phyloP scores from a whole-genome alignment of 371 early-diverging fungal species.

The Zychaea mexicana region DNA sequence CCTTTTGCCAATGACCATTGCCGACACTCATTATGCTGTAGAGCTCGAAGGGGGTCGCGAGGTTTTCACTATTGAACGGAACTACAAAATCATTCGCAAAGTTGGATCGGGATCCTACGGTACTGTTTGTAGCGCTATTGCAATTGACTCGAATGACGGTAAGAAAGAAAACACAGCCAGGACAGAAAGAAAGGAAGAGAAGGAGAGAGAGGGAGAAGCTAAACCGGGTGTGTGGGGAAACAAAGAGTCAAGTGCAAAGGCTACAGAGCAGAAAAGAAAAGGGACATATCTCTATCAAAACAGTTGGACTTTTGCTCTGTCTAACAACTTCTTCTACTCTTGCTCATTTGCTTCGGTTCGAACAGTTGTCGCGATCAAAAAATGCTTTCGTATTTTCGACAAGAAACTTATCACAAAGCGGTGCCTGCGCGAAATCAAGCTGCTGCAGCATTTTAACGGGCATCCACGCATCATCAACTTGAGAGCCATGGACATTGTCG shows the following conservation, averaged over 20 bases:
- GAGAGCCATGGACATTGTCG: slow-evolving; percentile 70
- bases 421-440: slow-evolving; percentile 73
- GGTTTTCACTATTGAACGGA: slow-evolving; percentile 58
- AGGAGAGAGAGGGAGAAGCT: too few species aligned
- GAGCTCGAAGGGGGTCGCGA: slow-evolving; percentile 45
- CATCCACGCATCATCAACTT: slow-evolving; percentile 80
- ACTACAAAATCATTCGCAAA: slow-evolving; percentile 80
- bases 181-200: too few species aligned
- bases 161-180: too few species aligned
- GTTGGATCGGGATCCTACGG: slow-evolving; percentile 94
- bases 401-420: slow-evolving; percentile 73
- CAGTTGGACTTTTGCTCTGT: too few species aligned
- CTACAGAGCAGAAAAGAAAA: too few species aligned
- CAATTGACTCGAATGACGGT: slow-evolving; percentile 18
- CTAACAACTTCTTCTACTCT: too few species aligned
- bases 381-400: slow-evolving; percentile 71
- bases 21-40: slow-evolving; percentile 29
- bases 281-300: too few species aligned
- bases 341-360: too few species aligned
- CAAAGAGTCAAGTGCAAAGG: too few species aligned
- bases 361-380: slow-evolving; percentile 80
- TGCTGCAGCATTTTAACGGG: slow-evolving; percentile 77
- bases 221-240: too few species aligned
- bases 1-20: slow-evolving; percentile 15
- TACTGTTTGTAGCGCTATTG: slow-evolving; percentile 71